These are phyloP conservation scores for Fusarium gaditjirri DNA, from an alignment of 2,329 filamentous ascomycete genomes.

Conservation along the genomic window DNA sequence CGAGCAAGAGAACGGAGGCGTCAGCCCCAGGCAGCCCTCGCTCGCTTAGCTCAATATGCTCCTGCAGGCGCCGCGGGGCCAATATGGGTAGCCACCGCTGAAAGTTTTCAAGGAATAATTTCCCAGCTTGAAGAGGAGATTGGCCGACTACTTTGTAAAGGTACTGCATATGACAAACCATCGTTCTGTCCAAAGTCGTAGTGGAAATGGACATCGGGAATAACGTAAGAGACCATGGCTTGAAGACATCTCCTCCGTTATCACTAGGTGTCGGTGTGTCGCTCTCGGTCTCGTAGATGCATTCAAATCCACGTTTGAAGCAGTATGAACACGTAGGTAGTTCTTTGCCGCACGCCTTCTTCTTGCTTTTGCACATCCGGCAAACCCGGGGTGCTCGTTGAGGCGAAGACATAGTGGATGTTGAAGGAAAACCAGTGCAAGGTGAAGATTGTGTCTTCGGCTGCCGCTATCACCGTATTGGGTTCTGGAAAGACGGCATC, in stretches of 20 bases:
- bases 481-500: too few relatives aligned
- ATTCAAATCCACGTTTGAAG: background rate
- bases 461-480: too few relatives aligned
- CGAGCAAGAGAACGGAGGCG: background rate
- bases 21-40: background rate
- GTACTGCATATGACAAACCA: background rate
- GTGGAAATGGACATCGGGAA: background rate
- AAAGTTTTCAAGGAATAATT: background rate
- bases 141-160: background rate
- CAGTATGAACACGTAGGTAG: background rate
- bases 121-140: fast-evolving
- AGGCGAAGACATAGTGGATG: fast-evolving
- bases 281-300: fast-evolving
- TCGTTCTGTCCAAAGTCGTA: background rate
- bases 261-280: fast-evolving
- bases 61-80: background rate
- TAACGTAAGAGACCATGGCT: background rate
- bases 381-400: background rate
- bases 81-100: background rate
- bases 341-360: background rate
- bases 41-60: background rate
- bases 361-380: background rate
- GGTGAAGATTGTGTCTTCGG: too few relatives aligned
- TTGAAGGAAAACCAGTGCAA: too few relatives aligned
- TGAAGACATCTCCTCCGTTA: fast-evolving